These are phyloP conservation scores for Ceratorhiza oryzae-sativae DNA, from an alignment of 1,284 basidiomycete species.

Conservation along the genomic window DNA sequence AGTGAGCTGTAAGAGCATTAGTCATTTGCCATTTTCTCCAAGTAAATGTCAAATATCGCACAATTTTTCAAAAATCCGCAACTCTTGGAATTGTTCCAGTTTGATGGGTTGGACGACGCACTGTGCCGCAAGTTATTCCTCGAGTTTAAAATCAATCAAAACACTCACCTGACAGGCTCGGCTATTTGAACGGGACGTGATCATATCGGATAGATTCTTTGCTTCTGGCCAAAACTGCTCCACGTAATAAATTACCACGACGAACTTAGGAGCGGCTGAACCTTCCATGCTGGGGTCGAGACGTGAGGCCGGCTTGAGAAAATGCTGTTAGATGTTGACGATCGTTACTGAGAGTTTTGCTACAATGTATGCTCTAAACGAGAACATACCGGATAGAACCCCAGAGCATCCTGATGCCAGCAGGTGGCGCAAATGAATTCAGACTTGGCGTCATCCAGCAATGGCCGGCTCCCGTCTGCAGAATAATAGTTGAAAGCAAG, in stretches of 20 bases:
- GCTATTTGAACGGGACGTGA: not conserved
- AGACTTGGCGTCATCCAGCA: not conserved
- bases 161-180: conserved; percentile 14
- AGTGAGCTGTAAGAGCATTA: no score
- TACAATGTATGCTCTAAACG: no score
- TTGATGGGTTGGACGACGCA: conserved; percentile 28
- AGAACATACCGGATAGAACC: conserved; percentile 18
- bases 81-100: conserved; percentile 13
- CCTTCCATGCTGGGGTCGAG: not conserved
- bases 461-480: not conserved
- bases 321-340: not conserved
- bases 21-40: not conserved
- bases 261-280: not conserved
- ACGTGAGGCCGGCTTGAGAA: not conserved
- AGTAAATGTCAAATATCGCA: not conserved
- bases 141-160: not conserved
- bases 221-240: conserved; percentile 32
- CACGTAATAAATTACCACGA: not conserved
- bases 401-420: not conserved
- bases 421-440: conserved; percentile 8
- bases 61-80: not conserved
- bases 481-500: not conserved
- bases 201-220: not conserved
- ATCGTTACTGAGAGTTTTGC: not conserved
- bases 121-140: not conserved